A percentile compares a stretch with the other conserved stretches of the same genome.
phyloP scores from a whole-genome alignment of 345 rosid species.

The Gossypium herbaceum region DNA sequence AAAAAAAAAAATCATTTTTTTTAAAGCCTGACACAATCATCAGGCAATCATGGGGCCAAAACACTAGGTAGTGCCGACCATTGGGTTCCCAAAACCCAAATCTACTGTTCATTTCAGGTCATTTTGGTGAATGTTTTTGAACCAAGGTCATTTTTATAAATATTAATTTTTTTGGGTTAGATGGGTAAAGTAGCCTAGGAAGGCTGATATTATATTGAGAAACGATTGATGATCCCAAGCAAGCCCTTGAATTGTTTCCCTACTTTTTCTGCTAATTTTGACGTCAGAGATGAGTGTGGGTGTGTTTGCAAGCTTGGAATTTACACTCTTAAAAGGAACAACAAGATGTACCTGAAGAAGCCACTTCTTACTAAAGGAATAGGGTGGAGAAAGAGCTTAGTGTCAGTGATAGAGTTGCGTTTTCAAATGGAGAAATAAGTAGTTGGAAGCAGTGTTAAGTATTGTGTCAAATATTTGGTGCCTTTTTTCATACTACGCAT shows the following conservation, averaged over 20 bases:
- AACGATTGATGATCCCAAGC: neutral
- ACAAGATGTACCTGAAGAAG: neutral
- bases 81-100: no score
- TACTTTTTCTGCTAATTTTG: neutral
- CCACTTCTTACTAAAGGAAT: constrained; percentile 12
- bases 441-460: neutral
- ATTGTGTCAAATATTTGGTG: neutral
- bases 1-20: no score
- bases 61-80: no score
- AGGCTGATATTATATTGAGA: neutral
- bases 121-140: no score
- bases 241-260: neutral
- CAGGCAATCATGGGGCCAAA: no score
- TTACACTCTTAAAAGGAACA: constrained; percentile 1
- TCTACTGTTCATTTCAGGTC: no score
- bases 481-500: neutral
- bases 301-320: constrained; percentile 1
- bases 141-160: no score
- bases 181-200: no score
- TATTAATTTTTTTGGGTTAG: no score
- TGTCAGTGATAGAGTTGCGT: constrained; percentile 3
- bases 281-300: neutral
- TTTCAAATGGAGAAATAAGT: neutral
- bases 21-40: no score
- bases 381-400: constrained; percentile 8